A percentile compares a stretch with the other conserved stretches of the same genome.
Evolutionary conservation across 345 rosid genomes (phyloP).

Genomic region (Syzygium jambos): DNA sequence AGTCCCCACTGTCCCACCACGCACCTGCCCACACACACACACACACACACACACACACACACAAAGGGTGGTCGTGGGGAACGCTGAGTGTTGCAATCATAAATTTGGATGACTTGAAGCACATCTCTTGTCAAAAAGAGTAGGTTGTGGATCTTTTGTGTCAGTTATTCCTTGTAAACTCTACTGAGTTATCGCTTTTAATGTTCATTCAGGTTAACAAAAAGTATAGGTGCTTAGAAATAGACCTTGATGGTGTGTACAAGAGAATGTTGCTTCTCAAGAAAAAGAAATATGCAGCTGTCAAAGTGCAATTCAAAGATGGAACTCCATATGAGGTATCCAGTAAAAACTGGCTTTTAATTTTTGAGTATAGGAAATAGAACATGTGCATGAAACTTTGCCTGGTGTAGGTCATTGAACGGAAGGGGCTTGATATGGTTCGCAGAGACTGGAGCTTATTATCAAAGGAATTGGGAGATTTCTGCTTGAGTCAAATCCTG

Average conservation of each 20-base stretch:
- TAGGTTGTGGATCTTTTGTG: neutral
- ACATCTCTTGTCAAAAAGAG: neutral
- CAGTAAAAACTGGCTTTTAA: neutral
- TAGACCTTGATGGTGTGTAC: constrained; percentile 93
- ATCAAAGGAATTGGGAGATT: constrained; percentile 90
- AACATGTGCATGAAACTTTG: constrained; percentile 9
- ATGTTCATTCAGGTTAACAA: constrained; percentile 69
- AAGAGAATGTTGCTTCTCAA: constrained; percentile 97
- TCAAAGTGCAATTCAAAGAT: constrained; percentile 74
- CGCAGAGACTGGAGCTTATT: constrained; percentile 98
- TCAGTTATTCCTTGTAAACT: neutral
- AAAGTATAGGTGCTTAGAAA: constrained; percentile 82
- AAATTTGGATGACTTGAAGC: neutral
- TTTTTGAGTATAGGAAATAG: neutral
- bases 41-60: neutral
- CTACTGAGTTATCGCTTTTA: neutral
- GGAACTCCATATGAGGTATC: constrained; percentile 72
- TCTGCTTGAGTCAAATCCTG: constrained; percentile 74
- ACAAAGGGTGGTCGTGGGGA: neutral
- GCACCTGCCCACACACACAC: neutral
- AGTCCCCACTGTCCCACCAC: neutral
- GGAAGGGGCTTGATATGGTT: constrained; percentile 99
- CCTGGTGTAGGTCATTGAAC: constrained; percentile 73
- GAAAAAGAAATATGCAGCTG: constrained; percentile 99
- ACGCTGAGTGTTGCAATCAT: neutral